These are phyloP conservation scores for Phytophthora sojae DNA, from an alignment of 352 stramenopile species.

Conservation along the genomic window DNA sequence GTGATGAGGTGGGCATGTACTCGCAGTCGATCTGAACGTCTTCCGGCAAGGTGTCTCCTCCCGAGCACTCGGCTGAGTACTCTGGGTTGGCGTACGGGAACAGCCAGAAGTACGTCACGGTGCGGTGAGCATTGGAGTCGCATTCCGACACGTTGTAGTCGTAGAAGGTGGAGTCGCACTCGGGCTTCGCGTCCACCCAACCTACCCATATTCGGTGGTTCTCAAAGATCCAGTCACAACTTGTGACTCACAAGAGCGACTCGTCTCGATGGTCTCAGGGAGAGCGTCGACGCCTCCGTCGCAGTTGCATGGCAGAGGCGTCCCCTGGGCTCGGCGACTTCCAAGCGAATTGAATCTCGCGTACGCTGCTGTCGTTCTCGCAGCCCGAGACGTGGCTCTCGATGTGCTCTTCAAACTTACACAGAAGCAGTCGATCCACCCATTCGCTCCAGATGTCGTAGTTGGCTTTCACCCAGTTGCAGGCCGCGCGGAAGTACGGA, in stretches of 20 bases:
- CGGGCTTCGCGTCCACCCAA: slow-evolving; percentile 43
- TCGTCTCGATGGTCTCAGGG: slow-evolving; percentile 41
- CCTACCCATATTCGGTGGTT: slow-evolving; percentile 32
- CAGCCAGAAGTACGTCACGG: slow-evolving; percentile 48
- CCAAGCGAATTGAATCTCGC: slow-evolving; percentile 51
- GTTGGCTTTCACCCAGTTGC: slow-evolving; percentile 59
- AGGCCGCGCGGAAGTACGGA: slow-evolving; percentile 50
- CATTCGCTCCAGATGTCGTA: slow-evolving; percentile 59
- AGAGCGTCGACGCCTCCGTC: slow-evolving; percentile 43
- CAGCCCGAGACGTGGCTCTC: slow-evolving; percentile 39
- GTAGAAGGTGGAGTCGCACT: slow-evolving; percentile 54
- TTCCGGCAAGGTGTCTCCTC: slow-evolving; percentile 24
- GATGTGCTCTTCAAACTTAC: slow-evolving; percentile 42
- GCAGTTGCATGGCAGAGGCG: slow-evolving; percentile 47
- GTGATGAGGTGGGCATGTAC: slow-evolving; percentile 41
- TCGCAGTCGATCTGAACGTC: slow-evolving; percentile 47
- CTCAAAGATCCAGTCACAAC: slow-evolving; percentile 49
- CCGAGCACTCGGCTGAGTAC: slow-evolving; percentile 42
- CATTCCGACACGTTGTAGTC: slow-evolving; percentile 49
- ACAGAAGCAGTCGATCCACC: slow-evolving; percentile 48
- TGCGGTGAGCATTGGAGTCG: slow-evolving; percentile 31
- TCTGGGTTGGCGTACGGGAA: slow-evolving; percentile 25
- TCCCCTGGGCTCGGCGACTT: slow-evolving; percentile 46
- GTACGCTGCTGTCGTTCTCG: slow-evolving; percentile 13
- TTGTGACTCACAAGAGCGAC: slow-evolving; percentile 58